Conservation (phyloP, 805 yeast species). For the Starmerella kuoi region DNA sequence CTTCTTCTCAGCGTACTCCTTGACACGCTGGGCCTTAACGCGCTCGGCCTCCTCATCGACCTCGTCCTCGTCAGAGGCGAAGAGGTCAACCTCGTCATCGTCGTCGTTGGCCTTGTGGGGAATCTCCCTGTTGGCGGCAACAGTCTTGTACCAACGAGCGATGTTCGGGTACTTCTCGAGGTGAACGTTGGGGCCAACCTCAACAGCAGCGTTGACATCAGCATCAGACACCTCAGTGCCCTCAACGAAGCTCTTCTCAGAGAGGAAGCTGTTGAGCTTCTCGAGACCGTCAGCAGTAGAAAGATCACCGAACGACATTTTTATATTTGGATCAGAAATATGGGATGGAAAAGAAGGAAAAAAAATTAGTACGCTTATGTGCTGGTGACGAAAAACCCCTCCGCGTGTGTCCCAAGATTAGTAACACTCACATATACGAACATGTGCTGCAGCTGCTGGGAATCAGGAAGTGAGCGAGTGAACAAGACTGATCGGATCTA, state of each 20-base stretch:
- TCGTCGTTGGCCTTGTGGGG: slow-evolving; percentile 63
- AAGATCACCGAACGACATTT: slow-evolving; percentile 36
- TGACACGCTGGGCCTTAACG: slow-evolving; percentile 93
- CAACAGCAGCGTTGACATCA: slow-evolving; percentile 86
- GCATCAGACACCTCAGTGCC: slow-evolving; percentile 79
- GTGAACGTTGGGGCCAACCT: slow-evolving; percentile 43
- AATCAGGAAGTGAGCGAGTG: too few species aligned
- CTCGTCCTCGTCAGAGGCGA: slow-evolving; percentile 89
- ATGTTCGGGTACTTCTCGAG: slow-evolving; percentile 81
- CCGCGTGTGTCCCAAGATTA: background rate
- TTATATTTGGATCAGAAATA: slow-evolving; percentile 1
- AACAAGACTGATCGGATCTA: too few species aligned
- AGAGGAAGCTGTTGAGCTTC: slow-evolving; percentile 72
- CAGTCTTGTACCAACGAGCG: slow-evolving; percentile 98
- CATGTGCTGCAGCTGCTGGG: too few species aligned
- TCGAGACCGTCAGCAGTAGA: slow-evolving; percentile 39
- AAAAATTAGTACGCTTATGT: background rate
- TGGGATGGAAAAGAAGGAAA: slow-evolving; percentile 5
- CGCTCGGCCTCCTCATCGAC: slow-evolving; percentile 96
- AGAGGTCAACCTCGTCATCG: slow-evolving; percentile 85
- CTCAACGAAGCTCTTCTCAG: slow-evolving; percentile 87
- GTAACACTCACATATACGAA: too few species aligned
- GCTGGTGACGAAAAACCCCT: background rate
- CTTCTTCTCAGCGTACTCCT: slow-evolving; percentile 95
- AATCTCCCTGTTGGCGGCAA: slow-evolving; percentile 51